Conservation (phyloP, 192 early-diverging fungal genomes). For the Coemansia sp. region DNA sequence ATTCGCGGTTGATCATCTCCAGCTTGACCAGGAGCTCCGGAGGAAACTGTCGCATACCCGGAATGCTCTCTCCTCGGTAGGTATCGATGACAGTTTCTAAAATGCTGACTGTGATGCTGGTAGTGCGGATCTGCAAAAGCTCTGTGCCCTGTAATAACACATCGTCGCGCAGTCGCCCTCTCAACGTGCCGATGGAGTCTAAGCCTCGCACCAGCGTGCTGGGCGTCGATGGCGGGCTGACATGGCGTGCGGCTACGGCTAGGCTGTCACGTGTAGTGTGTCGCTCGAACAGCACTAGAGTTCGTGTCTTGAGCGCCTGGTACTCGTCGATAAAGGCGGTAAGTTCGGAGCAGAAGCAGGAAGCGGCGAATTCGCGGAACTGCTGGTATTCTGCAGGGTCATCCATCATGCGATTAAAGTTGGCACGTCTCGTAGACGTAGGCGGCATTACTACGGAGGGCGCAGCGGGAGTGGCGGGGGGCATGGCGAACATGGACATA, state of each 20-base stretch:
- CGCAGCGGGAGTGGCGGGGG: neutral
- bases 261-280: neutral
- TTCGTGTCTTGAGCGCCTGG: constrained; percentile 26
- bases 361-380: constrained; percentile 29
- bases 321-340: constrained; percentile 41
- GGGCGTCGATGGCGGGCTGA: neutral
- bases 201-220: neutral
- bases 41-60: constrained; percentile 17
- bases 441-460: neutral
- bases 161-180: neutral
- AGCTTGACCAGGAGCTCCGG: constrained; percentile 10
- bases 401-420: constrained; percentile 32
- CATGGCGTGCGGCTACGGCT: neutral
- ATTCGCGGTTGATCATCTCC: constrained; percentile 17
- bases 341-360: constrained; percentile 47
- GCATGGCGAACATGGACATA: constrained; percentile 1
- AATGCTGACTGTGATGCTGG: constrained; percentile 17
- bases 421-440: constrained; percentile 14
- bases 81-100: constrained; percentile 4
- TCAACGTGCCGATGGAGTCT: neutral
- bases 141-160: neutral
- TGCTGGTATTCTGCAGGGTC: constrained; percentile 19
- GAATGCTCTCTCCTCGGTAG: neutral
- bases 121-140: neutral
- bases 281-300: neutral